Percentiles rank a stretch among this genome's conserved stretches.
Evolutionary conservation across 2,329 filamentous ascomycete genomes (phyloP).

Genomic region (Arthrobotrys musiformis): DNA sequence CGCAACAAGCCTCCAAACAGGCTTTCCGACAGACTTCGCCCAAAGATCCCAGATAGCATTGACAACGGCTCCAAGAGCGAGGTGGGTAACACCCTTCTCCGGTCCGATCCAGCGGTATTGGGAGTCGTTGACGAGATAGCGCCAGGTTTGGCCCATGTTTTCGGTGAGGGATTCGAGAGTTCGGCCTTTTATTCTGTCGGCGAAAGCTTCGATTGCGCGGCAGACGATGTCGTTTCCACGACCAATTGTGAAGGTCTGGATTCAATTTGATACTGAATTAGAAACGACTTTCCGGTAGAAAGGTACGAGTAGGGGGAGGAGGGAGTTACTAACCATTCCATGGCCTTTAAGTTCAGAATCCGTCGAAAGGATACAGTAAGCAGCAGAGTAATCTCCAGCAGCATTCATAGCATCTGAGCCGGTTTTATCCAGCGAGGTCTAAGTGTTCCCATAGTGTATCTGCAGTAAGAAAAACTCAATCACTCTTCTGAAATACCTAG

Average conservation of each 20-base stretch:
- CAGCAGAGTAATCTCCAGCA: slow-evolving; percentile 88
- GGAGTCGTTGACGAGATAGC: slow-evolving; percentile 88
- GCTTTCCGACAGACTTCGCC: slow-evolving; percentile 86
- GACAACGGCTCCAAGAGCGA: slow-evolving; percentile 86
- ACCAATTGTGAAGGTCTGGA: slow-evolving; percentile 79
- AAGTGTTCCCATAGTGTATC: not conserved
- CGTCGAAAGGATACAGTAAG: slow-evolving; percentile 92
- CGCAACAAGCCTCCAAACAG: slow-evolving; percentile 87
- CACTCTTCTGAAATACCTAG: slow-evolving; percentile 44
- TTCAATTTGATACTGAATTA: not conserved
- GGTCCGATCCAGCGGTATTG: slow-evolving; percentile 94
- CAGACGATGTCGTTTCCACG: slow-evolving; percentile 94
- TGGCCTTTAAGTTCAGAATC: slow-evolving; percentile 78
- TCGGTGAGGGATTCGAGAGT: slow-evolving; percentile 79
- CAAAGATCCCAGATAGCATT: slow-evolving; percentile 97
- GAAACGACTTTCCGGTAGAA: not conserved
- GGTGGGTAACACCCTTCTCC: slow-evolving; percentile 92
- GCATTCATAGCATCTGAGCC: slow-evolving; percentile 97
- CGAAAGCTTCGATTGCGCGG: slow-evolving; percentile 80
- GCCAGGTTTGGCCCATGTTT: slow-evolving; percentile 89
- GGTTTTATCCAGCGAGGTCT: slow-evolving; percentile 95
- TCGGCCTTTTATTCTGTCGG: slow-evolving; percentile 78
- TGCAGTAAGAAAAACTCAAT: slow-evolving; percentile 49
- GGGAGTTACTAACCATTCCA: slow-evolving; percentile 72
- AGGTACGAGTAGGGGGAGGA: not conserved